Evolutionary conservation across 2,329 filamentous ascomycete species (phyloP).

Genomic region (Ambrosiella xylebori): DNA sequence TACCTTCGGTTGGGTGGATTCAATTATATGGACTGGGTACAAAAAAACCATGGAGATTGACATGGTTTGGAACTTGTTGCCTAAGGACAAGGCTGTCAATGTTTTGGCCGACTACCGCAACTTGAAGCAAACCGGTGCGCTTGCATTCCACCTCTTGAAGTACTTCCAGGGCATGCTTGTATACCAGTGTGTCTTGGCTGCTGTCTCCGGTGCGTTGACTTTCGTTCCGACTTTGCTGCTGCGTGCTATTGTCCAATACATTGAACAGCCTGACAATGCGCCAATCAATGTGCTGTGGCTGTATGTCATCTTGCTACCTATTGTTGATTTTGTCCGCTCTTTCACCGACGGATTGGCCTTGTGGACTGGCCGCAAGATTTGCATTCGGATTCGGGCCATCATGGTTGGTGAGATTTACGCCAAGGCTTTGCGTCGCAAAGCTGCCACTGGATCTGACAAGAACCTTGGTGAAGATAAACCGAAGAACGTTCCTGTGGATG

Average conservation of each 20-base stretch:
- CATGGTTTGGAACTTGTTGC: slow-evolving; percentile 81
- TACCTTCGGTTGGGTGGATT: slow-evolving; percentile 82
- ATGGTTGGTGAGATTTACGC: slow-evolving; percentile 96
- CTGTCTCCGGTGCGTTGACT: slow-evolving; percentile 63
- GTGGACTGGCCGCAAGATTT: slow-evolving; percentile 88
- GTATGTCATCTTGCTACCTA: slow-evolving; percentile 77
- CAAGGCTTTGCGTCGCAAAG: slow-evolving; percentile 83
- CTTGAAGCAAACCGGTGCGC: slow-evolving; percentile 59
- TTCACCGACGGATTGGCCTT: slow-evolving; percentile 71
- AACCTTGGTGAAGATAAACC: slow-evolving; percentile 44
- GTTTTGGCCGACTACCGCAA: slow-evolving; percentile 73
- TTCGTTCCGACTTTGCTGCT: slow-evolving; percentile 85
- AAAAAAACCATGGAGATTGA: slow-evolving; percentile 64
- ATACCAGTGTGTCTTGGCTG: slow-evolving; percentile 64
- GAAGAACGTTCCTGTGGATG: slow-evolving; percentile 22
- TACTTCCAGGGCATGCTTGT: slow-evolving; percentile 68
- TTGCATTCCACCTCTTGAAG: slow-evolving; percentile 65
- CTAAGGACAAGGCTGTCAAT: slow-evolving; percentile 70
- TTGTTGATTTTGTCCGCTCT: slow-evolving; percentile 66
- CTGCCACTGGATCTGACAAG: slow-evolving; percentile 59
- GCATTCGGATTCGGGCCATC: slow-evolving; percentile 80
- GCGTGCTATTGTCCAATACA: slow-evolving; percentile 80
- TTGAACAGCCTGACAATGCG: slow-evolving; percentile 62
- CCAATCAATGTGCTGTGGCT: slow-evolving; percentile 87
- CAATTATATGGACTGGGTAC: slow-evolving; percentile 79